Conservation (phyloP, 805 yeast species). For the Dipodascus albidus region DNA sequence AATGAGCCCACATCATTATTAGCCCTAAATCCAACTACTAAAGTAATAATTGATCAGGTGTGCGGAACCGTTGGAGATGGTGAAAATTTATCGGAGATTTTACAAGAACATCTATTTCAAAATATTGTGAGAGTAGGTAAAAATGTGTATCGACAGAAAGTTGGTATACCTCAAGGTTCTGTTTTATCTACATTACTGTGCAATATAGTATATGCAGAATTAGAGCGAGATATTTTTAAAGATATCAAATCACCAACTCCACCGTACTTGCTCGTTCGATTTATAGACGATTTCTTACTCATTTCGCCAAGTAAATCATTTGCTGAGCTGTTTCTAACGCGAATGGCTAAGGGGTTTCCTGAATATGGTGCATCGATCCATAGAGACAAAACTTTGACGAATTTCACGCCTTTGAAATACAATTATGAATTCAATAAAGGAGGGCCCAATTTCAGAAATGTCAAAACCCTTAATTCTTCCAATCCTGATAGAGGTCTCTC, state of each 20-base stretch:
- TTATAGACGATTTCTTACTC: slow-evolving; percentile 78
- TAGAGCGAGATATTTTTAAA: slow-evolving; percentile 31
- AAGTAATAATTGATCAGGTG: slow-evolving; percentile 27
- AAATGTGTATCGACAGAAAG: slow-evolving; percentile 35
- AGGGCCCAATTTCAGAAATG: not conserved
- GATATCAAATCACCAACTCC: slow-evolving; percentile 16
- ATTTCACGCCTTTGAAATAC: slow-evolving; percentile 12
- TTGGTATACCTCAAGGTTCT: slow-evolving; percentile 81
- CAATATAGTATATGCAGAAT: slow-evolving; percentile 55
- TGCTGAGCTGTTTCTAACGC: slow-evolving; percentile 23
- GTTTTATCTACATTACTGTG: slow-evolving; percentile 66
- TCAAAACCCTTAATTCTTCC: not conserved
- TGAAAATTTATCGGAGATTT: slow-evolving; percentile 13
- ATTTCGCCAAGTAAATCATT: slow-evolving; percentile 34
- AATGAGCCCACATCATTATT: not conserved
- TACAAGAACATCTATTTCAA: slow-evolving; percentile 34
- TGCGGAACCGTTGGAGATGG: slow-evolving; percentile 36
- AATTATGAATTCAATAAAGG: not conserved
- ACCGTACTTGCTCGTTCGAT: slow-evolving; percentile 41
- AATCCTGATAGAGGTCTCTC: not conserved
- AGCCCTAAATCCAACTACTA: not conserved
- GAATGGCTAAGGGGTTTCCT: slow-evolving; percentile 29
- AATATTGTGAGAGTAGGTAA: slow-evolving; percentile 29
- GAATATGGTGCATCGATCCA: slow-evolving; percentile 34
- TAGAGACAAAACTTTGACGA: slow-evolving; percentile 28